Evolutionary conservation across 2,329 filamentous ascomycete species (phyloP), one percentile per base, ranked within the genome.

Genomic region (Rutstroemia sp.): DNA sequence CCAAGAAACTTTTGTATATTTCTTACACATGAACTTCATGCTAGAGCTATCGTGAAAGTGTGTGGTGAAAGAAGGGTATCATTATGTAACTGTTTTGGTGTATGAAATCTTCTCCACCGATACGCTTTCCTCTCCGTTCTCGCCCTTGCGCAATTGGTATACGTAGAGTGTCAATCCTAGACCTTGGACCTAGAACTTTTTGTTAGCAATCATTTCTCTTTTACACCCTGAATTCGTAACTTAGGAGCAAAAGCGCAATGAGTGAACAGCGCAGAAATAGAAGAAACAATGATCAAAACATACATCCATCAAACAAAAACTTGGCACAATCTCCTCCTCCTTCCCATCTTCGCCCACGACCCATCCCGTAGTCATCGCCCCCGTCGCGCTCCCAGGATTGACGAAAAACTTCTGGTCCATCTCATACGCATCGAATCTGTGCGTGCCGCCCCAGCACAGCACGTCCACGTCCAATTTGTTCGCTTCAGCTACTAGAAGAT

Each of bases 271-370:
- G 38, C 38, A 53, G 23, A 50, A 56, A 21, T 5, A 51, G 19
- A 49, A 5, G 38, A 37, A 25, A 46, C 37, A 30, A 38, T 27
- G 47, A 23, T 23, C 51, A 54, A 47, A 27, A 86, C 90, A 77
- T 72, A 96, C 92, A 80, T 97, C 92, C 92, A 97, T 96, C 71
- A 97, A 75, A 69, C 94, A 96, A 73, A 97, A 96, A 71, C 91
- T 96, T 25, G 92, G 92, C 56, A 85, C 86, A 23, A 87, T 88
- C 55, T 92, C 88, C 68, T 88, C 83, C n/a, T 74, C 86, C 25
- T 87, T 88, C 54, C 92, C 88, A 68, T 88, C 83, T n/a, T 74
- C 51, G 42, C 79, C 80, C 52, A 74, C 74, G 19, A 74, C 74
- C 78, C 80, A 85, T 19, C 79, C 78, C 1, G 79, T 79, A 21